Percentiles rank a stretch among this genome's conserved stretches.
These are phyloP conservation scores for Singerocomus inundabilis DNA, from an alignment of 1,284 basidiomycete species.

Conservation along the genomic window DNA sequence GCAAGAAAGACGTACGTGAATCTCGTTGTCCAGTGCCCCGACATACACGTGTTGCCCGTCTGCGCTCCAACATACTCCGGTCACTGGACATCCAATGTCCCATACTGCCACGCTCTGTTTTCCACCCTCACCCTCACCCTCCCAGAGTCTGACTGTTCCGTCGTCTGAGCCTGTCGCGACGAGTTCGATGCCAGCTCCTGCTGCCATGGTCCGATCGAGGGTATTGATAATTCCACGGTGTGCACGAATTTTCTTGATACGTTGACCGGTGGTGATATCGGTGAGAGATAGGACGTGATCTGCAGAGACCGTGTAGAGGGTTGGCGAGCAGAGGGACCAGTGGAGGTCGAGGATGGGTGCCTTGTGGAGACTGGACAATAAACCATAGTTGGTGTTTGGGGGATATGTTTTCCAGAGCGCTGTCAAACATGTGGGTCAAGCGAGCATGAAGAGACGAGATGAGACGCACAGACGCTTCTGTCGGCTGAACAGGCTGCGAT, in stretches of 20 bases:
- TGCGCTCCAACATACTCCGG: conserved; percentile 88
- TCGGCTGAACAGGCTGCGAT: conserved; percentile 83
- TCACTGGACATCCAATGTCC: conserved; percentile 84
- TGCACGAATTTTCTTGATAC: conserved; percentile 71
- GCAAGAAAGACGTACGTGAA: conserved; percentile 68
- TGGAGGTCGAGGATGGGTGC: conserved; percentile 79
- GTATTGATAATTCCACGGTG: conserved; percentile 88
- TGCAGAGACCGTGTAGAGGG: conserved; percentile 78
- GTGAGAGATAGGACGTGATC: conserved; percentile 78
- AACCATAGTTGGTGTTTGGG: conserved; percentile 80
- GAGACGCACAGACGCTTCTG: conserved; percentile 67
- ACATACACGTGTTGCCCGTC: conserved; percentile 86
- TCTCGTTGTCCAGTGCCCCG: conserved; percentile 91
- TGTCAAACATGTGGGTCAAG: conserved; percentile 33
- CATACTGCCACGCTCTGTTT: conserved; percentile 80
- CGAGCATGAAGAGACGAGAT: background rate
- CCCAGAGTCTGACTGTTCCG: conserved; percentile 86
- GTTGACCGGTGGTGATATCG: conserved; percentile 77
- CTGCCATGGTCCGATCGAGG: conserved; percentile 79
- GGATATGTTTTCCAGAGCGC: conserved; percentile 80
- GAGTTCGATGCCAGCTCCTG: conserved; percentile 79
- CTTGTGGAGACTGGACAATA: conserved; percentile 71
- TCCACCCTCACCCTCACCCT: conserved; percentile 71
- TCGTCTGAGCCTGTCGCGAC: conserved; percentile 87
- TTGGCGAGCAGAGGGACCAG: conserved; percentile 71